These are phyloP conservation scores for Malus sylvestris DNA, from an alignment of 306 rosid species.

Conservation along the genomic window DNA sequence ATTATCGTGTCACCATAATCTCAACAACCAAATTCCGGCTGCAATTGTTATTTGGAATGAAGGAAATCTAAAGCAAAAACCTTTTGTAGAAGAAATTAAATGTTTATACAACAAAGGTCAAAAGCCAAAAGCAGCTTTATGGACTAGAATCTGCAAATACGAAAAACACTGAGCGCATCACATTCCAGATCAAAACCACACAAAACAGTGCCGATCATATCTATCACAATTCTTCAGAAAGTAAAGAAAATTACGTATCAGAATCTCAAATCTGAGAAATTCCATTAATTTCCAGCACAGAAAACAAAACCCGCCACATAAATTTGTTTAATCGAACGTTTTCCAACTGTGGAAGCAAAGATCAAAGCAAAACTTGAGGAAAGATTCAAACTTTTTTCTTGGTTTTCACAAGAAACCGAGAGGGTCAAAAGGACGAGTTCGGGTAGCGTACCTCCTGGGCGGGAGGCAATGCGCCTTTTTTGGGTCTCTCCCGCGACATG, in stretches of 20 bases:
- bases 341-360: background rate
- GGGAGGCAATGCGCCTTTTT: conserved; percentile 62
- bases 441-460: conserved; percentile 54
- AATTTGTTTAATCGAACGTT: background rate
- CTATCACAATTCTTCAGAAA: background rate
- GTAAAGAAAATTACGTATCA: background rate
- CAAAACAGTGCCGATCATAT: background rate
- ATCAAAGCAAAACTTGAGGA: background rate
- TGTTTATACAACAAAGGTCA: background rate
- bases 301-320: background rate
- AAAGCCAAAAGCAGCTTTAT: background rate
- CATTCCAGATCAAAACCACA: background rate
- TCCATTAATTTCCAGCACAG: background rate
- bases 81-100: background rate
- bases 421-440: background rate
- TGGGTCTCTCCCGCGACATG: conserved; percentile 70
- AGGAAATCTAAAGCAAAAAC: background rate
- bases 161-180: background rate
- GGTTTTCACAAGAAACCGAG: background rate
- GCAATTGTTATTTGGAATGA: background rate
- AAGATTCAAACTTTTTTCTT: background rate
- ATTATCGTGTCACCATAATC: background rate
- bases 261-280: background rate
- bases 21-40: background rate
- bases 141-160: background rate